Conservation (phyloP, 2,329 filamentous ascomycete species). For the Venturia pyrina region DNA sequence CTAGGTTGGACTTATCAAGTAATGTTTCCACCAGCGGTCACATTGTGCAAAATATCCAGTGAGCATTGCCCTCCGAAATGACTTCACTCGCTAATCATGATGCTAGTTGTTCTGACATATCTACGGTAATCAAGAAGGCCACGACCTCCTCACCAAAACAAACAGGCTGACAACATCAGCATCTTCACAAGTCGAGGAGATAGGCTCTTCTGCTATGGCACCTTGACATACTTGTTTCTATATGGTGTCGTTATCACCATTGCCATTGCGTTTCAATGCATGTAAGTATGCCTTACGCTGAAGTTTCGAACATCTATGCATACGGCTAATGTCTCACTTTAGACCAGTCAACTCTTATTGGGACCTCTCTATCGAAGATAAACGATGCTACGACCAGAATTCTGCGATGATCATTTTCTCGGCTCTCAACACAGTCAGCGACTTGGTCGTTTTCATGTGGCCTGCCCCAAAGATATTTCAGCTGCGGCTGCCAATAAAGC, state of each 20-base stretch:
- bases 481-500: not conserved
- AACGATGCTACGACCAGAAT: not conserved
- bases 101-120: not conserved
- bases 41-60: conserved; percentile 2
- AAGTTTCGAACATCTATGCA: no score
- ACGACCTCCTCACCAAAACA: not conserved
- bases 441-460: not conserved
- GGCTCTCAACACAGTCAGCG: not conserved
- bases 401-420: not conserved
- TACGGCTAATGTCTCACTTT: not conserved
- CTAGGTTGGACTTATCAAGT: not conserved
- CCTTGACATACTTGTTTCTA: not conserved
- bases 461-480: not conserved
- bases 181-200: not conserved
- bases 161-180: not conserved
- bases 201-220: not conserved
- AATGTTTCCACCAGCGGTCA: not conserved
- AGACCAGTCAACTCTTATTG: not conserved
- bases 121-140: not conserved
- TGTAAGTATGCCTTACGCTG: not conserved
- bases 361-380: not conserved
- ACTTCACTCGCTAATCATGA: not conserved
- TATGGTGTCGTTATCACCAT: not conserved
- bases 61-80: not conserved
- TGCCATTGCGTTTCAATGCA: not conserved